phyloP scores from a whole-genome alignment of 2,329 filamentous ascomycete genomes.

The Coniochaeta sp. region DNA sequence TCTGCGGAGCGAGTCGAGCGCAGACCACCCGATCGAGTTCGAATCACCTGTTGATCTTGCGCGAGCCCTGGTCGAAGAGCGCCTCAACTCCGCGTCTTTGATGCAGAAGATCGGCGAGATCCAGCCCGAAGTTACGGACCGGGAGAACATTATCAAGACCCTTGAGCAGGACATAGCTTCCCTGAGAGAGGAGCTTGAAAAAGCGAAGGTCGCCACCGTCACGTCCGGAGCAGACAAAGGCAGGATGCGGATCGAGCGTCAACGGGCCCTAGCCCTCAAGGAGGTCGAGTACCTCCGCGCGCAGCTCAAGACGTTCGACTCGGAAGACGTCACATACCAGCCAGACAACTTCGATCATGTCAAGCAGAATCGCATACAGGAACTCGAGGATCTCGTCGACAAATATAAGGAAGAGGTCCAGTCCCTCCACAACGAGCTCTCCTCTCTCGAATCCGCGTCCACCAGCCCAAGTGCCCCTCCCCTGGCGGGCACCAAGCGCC shows the following conservation, averaged over 20 bases:
- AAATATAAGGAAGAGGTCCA: slow-evolving; percentile 79
- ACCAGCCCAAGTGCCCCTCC: slow-evolving; percentile 27
- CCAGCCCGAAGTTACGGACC: slow-evolving; percentile 70
- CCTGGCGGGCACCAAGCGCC: slow-evolving; percentile 54
- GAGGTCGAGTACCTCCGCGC: slow-evolving; percentile 92
- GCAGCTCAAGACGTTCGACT: slow-evolving; percentile 81
- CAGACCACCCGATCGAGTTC: slow-evolving; percentile 62
- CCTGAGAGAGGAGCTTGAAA: slow-evolving; percentile 64
- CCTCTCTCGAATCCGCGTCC: slow-evolving; percentile 46
- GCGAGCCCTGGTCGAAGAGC: slow-evolving; percentile 73
- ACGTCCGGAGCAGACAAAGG: slow-evolving; percentile 55
- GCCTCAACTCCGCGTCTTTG: slow-evolving; percentile 72
- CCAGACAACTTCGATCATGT: slow-evolving; percentile 71
- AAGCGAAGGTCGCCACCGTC: slow-evolving; percentile 47
- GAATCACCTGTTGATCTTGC: slow-evolving; percentile 85
- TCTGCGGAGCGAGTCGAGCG: slow-evolving; percentile 59
- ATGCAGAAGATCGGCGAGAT: slow-evolving; percentile 72
- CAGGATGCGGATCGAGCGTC: slow-evolving; percentile 72
- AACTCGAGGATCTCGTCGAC: slow-evolving; percentile 81
- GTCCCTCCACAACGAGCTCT: slow-evolving; percentile 66
- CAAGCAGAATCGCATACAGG: slow-evolving; percentile 66
- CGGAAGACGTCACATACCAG: slow-evolving; percentile 81
- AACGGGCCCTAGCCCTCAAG: slow-evolving; percentile 77
- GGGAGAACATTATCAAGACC: slow-evolving; percentile 65
- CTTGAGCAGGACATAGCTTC: slow-evolving; percentile 64